Evolutionary conservation across 441 rosid species (phyloP).

Genomic region (Erodium chrysanthum): DNA sequence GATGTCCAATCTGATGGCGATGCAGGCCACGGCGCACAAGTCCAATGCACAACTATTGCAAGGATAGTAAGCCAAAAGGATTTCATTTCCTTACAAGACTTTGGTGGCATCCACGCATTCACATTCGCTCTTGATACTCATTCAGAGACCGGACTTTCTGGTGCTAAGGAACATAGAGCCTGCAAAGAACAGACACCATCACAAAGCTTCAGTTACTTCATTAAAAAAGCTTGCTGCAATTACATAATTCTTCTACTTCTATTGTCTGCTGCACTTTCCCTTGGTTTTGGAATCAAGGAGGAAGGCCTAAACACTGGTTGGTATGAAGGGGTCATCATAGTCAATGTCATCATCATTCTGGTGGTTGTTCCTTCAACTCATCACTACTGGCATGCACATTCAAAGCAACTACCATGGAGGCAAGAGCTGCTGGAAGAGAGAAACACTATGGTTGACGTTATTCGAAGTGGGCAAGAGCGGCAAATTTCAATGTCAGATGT

Average conservation of each 20-base stretch:
- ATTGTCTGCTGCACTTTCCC: background rate
- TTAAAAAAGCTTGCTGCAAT: background rate
- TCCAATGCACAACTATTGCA: constrained; percentile 6
- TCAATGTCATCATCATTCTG: background rate
- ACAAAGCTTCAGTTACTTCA: background rate
- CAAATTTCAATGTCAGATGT: background rate
- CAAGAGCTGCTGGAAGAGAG: background rate
- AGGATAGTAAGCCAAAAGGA: background rate
- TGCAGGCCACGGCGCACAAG: background rate
- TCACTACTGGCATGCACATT: constrained; percentile 3
- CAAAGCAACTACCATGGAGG: background rate
- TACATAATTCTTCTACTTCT: constrained; percentile 4
- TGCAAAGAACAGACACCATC: background rate
- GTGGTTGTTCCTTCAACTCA: background rate
- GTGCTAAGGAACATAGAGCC: background rate
- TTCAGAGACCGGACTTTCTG: background rate
- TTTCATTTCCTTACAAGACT: background rate
- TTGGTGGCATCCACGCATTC: constrained; percentile 11
- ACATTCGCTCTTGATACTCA: constrained; percentile 6
- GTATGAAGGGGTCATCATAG: constrained; percentile 11
- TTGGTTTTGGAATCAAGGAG: constrained; percentile 7
- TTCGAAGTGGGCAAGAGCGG: background rate
- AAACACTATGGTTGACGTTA: background rate
- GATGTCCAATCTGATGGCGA: background rate
- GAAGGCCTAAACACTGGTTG: constrained; percentile 11